Percentiles rank a stretch among this genome's conserved stretches.
These are phyloP conservation scores for Neodidymelliopsis sp. DNA, from an alignment of 2,329 filamentous ascomycete genomes.

Conservation along the genomic window DNA sequence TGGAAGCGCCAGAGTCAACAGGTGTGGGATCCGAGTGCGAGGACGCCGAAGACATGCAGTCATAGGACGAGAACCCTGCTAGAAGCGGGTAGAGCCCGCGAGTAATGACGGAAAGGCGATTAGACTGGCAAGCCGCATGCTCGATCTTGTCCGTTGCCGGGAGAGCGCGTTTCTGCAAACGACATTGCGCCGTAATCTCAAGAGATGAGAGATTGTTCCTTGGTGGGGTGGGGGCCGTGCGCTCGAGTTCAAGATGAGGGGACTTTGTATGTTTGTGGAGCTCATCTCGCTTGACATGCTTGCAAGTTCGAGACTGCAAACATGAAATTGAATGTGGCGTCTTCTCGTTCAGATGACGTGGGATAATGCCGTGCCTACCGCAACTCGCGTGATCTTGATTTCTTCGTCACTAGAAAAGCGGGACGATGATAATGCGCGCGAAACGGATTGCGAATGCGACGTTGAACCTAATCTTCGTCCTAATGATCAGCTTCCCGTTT, in stretches of 20 bases:
- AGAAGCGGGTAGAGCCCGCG: constrained; percentile 24
- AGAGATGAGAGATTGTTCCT: constrained; percentile 39
- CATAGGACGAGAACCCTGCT: constrained; percentile 22
- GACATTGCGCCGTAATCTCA: constrained; percentile 44
- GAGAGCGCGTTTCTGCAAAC: constrained; percentile 19
- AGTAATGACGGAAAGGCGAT: constrained; percentile 24
- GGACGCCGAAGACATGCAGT: constrained; percentile 23
- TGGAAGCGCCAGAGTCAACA: constrained; percentile 24
- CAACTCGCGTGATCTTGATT: constrained; percentile 16
- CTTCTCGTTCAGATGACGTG: constrained; percentile 22
- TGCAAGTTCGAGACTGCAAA: constrained; percentile 31
- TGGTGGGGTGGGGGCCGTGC: constrained; percentile 40
- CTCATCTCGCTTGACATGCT: constrained; percentile 49
- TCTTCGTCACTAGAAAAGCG: constrained; percentile 16
- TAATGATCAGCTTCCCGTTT: constrained; percentile 49
- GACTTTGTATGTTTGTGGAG: constrained; percentile 40
- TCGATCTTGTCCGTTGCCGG: constrained; percentile 4
- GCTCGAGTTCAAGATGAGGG: constrained; percentile 36
- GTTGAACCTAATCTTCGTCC: constrained; percentile 33
- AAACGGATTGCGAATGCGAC: constrained; percentile 22
- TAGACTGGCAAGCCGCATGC: constrained; percentile 14
- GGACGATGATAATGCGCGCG: constrained; percentile 23
- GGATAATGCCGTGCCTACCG: constrained; percentile 13
- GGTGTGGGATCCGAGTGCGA: constrained; percentile 14
- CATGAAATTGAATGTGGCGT: constrained; percentile 33